These are phyloP conservation scores for Glycine latifolia DNA, from an alignment of 306 rosid genomes.

Conservation along the genomic window DNA sequence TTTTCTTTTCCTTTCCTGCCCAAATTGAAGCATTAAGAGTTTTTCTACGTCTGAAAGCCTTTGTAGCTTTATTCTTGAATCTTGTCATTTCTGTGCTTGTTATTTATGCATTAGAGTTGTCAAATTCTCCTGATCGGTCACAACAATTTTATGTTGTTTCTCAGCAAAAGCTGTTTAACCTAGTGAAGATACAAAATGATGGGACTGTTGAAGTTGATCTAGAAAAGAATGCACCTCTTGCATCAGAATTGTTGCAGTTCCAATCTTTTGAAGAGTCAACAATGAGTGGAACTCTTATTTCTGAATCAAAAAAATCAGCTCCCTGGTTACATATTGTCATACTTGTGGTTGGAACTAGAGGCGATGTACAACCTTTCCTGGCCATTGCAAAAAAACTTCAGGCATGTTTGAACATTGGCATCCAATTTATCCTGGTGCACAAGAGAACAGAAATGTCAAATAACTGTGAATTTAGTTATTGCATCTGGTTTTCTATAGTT, in stretches of 20 bases:
- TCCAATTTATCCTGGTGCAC: conserved; percentile 31
- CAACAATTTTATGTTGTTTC: conserved; percentile 43
- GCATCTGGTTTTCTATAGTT: no score
- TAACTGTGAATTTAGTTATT: conserved; percentile 2
- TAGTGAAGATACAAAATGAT: conserved; percentile 80
- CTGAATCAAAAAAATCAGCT: conserved; percentile 55
- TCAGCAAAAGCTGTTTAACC: conserved; percentile 70
- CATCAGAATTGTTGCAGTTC: conserved; percentile 74
- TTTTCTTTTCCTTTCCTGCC: neutral
- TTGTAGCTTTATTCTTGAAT: conserved; percentile 16
- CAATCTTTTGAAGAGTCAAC: conserved; percentile 56
- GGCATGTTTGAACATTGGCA: conserved; percentile 58
- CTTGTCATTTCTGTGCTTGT: conserved; percentile 20
- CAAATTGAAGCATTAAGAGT: neutral
- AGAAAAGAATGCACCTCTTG: conserved; percentile 61
- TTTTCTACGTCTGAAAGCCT: neutral
- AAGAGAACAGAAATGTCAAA: conserved; percentile 23
- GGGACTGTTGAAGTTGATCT: conserved; percentile 83
- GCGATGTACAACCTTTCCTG: conserved; percentile 87
- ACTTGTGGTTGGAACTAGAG: conserved; percentile 95
- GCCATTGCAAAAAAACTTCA: conserved; percentile 88
- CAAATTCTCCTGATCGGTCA: conserved; percentile 31
- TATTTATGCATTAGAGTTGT: conserved; percentile 17
- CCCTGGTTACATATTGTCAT: conserved; percentile 78
- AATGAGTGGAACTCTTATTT: conserved; percentile 41